Percentiles rank a stretch among this genome's conserved stretches.
Conservation (phyloP, 2,329 filamentous ascomycete species). For the Cadophora luteo-olivacea region DNA sequence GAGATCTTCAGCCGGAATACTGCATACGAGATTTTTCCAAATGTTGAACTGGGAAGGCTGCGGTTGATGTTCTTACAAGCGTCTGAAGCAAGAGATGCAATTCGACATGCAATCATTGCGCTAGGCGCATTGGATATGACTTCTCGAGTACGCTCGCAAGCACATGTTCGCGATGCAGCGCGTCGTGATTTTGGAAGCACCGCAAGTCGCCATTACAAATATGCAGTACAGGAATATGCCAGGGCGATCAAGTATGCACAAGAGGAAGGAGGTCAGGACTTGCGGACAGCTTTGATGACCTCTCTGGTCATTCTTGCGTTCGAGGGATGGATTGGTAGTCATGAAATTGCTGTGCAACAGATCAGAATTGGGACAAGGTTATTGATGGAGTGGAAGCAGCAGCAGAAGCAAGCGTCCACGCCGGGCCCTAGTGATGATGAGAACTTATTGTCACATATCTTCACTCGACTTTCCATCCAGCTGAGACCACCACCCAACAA, state of each 20-base stretch:
- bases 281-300: conserved; percentile 63
- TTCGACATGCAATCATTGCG: conserved; percentile 68
- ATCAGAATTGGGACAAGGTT: conserved; percentile 56
- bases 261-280: conserved; percentile 48
- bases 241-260: conserved; percentile 57
- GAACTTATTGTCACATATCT: conserved; percentile 21
- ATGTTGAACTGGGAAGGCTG: conserved; percentile 22
- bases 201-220: conserved; percentile 58
- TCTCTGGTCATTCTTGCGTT: conserved; percentile 68
- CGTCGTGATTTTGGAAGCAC: conserved; percentile 44
- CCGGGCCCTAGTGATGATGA: conserved; percentile 17
- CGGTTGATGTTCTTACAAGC: conserved; percentile 56
- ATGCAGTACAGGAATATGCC: conserved; percentile 63
- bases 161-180: conserved; percentile 23
- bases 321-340: conserved; percentile 68
- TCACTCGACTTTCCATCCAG: conserved; percentile 26
- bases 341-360: conserved; percentile 63
- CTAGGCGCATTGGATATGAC: conserved; percentile 70
- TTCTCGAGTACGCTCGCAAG: conserved; percentile 51
- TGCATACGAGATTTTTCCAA: conserved; percentile 25
- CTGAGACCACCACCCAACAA: conserved; percentile 7
- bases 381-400: conserved; percentile 27
- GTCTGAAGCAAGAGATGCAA: conserved; percentile 63
- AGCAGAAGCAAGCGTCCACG: not conserved
- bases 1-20: conserved; percentile 26